Base-by-base conservation (phyloP, 2,329 filamentous ascomycete species). In the Ophiostoma sp. region DNA sequence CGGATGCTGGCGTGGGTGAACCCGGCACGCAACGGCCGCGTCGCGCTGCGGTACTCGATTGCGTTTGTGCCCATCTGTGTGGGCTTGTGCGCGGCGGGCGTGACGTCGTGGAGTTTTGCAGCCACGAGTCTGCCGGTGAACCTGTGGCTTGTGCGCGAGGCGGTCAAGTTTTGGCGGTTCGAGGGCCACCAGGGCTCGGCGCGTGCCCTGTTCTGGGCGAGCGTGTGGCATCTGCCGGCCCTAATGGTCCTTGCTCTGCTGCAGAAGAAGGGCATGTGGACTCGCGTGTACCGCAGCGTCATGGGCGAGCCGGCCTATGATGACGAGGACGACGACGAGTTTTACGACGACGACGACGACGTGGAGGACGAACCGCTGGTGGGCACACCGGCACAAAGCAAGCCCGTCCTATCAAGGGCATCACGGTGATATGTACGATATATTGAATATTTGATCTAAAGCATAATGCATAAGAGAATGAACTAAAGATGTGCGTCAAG, bases 261-360 rank as follows among this genome's bases (percentile, higher is more conserved):
- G 70, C 92, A 96, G 80, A 99, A 99, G 85, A 96, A 93, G 81
- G 94, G 94, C 0, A 85, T 97, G 80, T 95, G 92, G 93, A 86
- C 88, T 73, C 85, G 93, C 20, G 87, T 94, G n/a, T 94, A 90
- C 88, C 86, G 83, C 70, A 86, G 87, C 70, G 80, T 91, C 0
- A 82, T 87, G 70, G 90, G 90, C 0, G 86, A 87, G 1, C 83
- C 85, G 1, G 83, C 81, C 1, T 79, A 72, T 4, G 82, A 84
- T 70, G 86, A 89, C n/a, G 83, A 86, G 48, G 79, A 81, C 69
- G 71, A 70, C 64, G 71, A 60, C 7, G 64, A 33, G 66, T 68
- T 69, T 17, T 68, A 69, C 11, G 69, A 68, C 48, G 52, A 68
- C 31, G 48, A 23, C n/a, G 48, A 35, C 3, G 64, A 67, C 23